Conservation (phyloP, 2,329 filamentous ascomycete species). For the Colletotrichum sp. region DNA sequence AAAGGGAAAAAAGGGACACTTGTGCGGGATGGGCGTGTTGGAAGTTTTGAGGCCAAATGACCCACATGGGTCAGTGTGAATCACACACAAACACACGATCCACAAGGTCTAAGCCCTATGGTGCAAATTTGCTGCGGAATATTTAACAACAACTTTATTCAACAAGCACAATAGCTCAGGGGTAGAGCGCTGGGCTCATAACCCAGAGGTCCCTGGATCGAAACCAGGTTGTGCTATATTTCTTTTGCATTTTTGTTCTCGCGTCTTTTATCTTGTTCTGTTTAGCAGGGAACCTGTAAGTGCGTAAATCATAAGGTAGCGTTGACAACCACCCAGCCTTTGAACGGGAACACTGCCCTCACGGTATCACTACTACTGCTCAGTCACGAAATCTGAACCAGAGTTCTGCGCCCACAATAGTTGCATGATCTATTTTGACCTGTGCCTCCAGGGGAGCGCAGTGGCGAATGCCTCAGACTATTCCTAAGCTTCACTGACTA, state of each 20-base stretch:
- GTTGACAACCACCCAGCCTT: not conserved
- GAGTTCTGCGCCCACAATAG: not conserved
- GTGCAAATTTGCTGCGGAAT: accelerated
- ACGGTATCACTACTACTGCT: not conserved
- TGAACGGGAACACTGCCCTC: not conserved
- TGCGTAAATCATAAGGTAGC: not conserved
- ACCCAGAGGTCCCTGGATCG: conserved; percentile 18
- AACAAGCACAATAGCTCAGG: conserved; percentile 19
- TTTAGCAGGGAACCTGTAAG: not conserved
- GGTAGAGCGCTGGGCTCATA: conserved; percentile 20
- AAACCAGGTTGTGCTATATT: conserved; percentile 6
- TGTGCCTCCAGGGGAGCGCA: not conserved
- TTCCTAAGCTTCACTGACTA: not conserved
- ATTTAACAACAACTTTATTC: not conserved
- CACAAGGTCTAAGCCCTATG: not conserved
- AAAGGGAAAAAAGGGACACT: no score
- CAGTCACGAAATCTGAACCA: not conserved
- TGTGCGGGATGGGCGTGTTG: not conserved
- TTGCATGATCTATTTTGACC: not conserved
- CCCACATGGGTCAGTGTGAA: not conserved
- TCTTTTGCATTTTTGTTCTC: not conserved
- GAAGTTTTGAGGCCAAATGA: not conserved
- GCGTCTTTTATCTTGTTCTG: not conserved
- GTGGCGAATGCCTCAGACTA: not conserved
- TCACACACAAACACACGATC: not conserved